Percentiles rank a stretch among this genome's conserved stretches.
These are phyloP conservation scores for Yamadazyma songkhlaensis DNA, from an alignment of 1,139 yeast genomes.

Conservation along the genomic window DNA sequence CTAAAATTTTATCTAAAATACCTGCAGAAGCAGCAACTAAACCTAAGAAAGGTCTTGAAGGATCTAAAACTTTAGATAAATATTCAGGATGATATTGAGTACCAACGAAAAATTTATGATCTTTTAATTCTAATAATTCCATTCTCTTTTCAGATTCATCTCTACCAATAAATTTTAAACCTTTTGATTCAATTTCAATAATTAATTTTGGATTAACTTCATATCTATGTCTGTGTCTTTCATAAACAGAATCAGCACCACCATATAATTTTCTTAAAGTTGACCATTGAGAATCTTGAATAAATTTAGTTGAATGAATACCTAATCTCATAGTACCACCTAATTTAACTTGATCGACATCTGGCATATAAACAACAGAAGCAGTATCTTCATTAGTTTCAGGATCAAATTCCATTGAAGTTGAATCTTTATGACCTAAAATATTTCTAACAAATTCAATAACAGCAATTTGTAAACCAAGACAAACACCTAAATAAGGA, in stretches of 20 bases:
- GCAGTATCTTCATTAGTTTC: slow-evolving; percentile 61
- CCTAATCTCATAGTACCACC: slow-evolving; percentile 99
- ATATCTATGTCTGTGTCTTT: slow-evolving; percentile 98
- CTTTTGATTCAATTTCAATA: slow-evolving; percentile 65
- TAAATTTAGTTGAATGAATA: slow-evolving; percentile 83
- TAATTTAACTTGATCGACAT: slow-evolving; percentile 89
- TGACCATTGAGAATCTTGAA: slow-evolving; percentile 64
- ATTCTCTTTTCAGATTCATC: slow-evolving; percentile 89
- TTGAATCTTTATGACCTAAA: slow-evolving; percentile 64
- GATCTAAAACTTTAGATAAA: slow-evolving; percentile 91
- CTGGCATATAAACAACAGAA: slow-evolving; percentile 97
- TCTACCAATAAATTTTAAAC: slow-evolving; percentile 87
- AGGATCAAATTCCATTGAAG: slow-evolving; percentile 83
- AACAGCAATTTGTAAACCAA: slow-evolving; percentile 96
- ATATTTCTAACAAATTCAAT: slow-evolving; percentile 89
- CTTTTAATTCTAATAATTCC: slow-evolving; percentile 83
- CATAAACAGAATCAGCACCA: slow-evolving; percentile 63
- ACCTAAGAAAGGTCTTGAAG: slow-evolving; percentile 95
- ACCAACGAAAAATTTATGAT: slow-evolving; percentile 89
- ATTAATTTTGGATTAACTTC: slow-evolving; percentile 90
- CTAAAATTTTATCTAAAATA: slow-evolving; percentile 60
- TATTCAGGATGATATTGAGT: slow-evolving; percentile 99
- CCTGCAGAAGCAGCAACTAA: slow-evolving; percentile 92
- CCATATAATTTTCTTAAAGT: slow-evolving; percentile 81
- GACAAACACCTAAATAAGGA: slow-evolving; percentile 95